Evolutionary conservation across 139 green algal species (phyloP), one percentile per base, ranked within the genome.

Genomic region (Diplosphaera chodatii): DNA sequence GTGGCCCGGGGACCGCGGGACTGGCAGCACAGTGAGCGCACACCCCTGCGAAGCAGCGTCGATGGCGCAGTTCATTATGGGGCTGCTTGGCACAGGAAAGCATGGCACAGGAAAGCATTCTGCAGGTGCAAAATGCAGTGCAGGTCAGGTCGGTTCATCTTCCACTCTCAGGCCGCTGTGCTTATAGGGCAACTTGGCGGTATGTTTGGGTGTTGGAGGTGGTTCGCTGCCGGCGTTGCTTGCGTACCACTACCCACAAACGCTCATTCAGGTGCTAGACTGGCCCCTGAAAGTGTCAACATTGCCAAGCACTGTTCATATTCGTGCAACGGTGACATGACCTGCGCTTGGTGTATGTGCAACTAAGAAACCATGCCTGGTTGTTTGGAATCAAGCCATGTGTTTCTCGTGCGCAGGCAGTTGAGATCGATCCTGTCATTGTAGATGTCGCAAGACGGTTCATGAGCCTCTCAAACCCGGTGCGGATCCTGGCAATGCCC

Each of bases 201-300:
- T 65, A 3, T 65, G 59, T n/a, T 21, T 65, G 4, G 59, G 59
- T 3, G 59, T 65, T 18, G 59, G 59, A 25, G 59, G 59, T n/a
- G 59, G 59, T n/a, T 32, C 59, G 59, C 59, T 65, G 59, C 59
- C 59, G 25, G 27, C 27, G 59, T 15, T 65, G n/a, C n/a, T 65
- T 25, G 59, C 59, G 5, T n/a, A 32, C 18, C 59, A 65, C 59
- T 65, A 59, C 48, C 18, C 13, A 4, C 13, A 59, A 59, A 59
- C 48, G 3, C 16, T 59, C 8, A 59, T 59, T 25, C 48, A 59
- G 48, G 48, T n/a, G n/a, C n/a, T 27, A 25, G 37, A 20, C 37
- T 48, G 37, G 10, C 37, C 6, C 37, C 37, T 20, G 37, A n/a
- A n/a, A n/a, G n/a, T n/a, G n/a, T n/a, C n/a, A n/a, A n/a, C n/a